Percentiles rank a stretch among this genome's conserved stretches.
These are phyloP conservation scores for Albifimbria verrucaria DNA, from an alignment of 2,329 filamentous ascomycete species.

Conservation along the genomic window DNA sequence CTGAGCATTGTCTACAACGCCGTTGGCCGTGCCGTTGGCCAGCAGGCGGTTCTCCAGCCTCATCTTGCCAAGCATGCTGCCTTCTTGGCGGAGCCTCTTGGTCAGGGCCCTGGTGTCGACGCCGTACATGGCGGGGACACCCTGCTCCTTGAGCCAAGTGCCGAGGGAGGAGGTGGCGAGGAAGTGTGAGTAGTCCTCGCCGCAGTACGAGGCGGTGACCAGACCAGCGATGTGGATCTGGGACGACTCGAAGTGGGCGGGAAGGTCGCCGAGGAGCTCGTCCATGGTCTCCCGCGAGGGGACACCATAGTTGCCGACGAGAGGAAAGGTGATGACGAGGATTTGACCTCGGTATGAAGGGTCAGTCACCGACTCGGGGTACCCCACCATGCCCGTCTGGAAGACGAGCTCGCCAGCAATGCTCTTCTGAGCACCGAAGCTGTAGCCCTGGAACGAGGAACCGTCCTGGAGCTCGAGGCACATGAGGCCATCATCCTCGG, in stretches of 20 bases:
- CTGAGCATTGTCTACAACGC: conserved; percentile 19
- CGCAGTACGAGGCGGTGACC: conserved; percentile 85
- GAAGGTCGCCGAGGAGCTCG: conserved; percentile 78
- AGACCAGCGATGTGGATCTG: conserved; percentile 93
- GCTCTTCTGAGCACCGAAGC: conserved; percentile 94
- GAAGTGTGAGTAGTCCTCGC: conserved; percentile 94
- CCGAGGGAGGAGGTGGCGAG: conserved; percentile 87
- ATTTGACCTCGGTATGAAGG: conserved; percentile 91
- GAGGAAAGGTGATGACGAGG: conserved; percentile 90
- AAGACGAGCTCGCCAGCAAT: conserved; percentile 97
- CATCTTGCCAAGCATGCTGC: conserved; percentile 94
- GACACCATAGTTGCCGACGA: conserved; percentile 97
- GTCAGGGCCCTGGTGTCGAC: conserved; percentile 92
- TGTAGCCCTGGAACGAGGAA: conserved; percentile 86
- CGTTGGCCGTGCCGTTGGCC: conserved; percentile 39
- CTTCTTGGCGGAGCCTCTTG: conserved; percentile 88
- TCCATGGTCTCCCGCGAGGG: conserved; percentile 83
- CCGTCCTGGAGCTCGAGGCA: conserved; percentile 93
- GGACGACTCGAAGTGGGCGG: conserved; percentile 87
- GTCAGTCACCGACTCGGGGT: conserved; percentile 89
- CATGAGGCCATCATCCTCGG: conserved; percentile 60
- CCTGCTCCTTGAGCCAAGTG: conserved; percentile 94
- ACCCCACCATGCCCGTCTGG: conserved; percentile 99
- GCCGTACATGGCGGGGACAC: conserved; percentile 88
- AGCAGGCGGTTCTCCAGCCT: conserved; percentile 60